A percentile compares a stretch with the other conserved stretches of the same genome.
Evolutionary conservation across 768 basidiomycete genomes (phyloP).

Genomic region (Fistulinella prunicolor): DNA sequence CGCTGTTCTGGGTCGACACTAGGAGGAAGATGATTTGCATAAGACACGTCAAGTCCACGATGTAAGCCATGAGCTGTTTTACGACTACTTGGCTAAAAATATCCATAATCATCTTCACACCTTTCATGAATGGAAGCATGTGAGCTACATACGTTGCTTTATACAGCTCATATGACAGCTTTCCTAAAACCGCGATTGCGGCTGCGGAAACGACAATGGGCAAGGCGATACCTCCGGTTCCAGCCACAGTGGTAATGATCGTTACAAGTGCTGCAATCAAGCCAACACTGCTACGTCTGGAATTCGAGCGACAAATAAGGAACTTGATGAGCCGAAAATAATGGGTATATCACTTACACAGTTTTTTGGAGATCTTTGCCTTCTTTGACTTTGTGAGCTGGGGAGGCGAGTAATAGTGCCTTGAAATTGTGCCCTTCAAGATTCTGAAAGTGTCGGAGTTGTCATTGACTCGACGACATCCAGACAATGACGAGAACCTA

Average conservation of each 20-base stretch:
- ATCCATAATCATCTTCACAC: too few species aligned
- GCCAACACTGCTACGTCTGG: background rate
- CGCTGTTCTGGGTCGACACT: too few species aligned
- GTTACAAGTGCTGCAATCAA: conserved; percentile 2
- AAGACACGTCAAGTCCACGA: background rate
- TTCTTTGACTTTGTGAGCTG: background rate
- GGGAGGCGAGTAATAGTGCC: background rate
- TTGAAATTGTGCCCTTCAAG: background rate
- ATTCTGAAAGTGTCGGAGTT: background rate
- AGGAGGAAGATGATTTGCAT: too few species aligned
- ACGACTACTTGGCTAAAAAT: background rate
- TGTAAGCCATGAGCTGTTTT: background rate
- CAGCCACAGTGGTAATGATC: background rate
- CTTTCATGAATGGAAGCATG: background rate
- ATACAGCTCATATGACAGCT: background rate
- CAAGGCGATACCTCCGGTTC: background rate
- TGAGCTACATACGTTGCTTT: conserved; percentile 1
- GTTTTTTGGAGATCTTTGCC: background rate
- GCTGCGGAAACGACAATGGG: conserved; percentile 5
- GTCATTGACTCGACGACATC: too few species aligned
- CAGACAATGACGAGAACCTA: background rate
- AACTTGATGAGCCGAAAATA: background rate
- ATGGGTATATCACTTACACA: background rate
- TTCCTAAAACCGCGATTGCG: background rate
- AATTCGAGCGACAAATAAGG: background rate